phyloP scores from a whole-genome alignment of 202 grass and related monocot genomes.

The Zizania palustris region DNA sequence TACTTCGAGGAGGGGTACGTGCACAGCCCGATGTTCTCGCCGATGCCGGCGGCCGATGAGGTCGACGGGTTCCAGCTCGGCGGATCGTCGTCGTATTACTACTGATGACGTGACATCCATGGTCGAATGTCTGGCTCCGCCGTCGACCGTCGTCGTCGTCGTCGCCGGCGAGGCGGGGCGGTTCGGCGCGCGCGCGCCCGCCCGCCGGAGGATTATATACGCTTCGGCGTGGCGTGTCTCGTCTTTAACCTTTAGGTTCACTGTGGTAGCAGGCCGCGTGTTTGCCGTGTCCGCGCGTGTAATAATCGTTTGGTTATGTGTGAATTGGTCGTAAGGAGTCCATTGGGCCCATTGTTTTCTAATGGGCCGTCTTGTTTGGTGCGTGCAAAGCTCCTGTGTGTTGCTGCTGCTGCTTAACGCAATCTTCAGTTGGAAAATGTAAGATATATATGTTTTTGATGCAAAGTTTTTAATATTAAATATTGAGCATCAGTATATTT shows the following conservation, averaged over 20 bases:
- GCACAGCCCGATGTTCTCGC: slow-evolving; percentile 84
- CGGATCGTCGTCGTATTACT: slow-evolving; percentile 59
- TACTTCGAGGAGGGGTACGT: slow-evolving; percentile 94
- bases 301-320: background rate
- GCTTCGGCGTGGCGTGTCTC: slow-evolving; percentile 33
- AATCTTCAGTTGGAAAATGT: background rate
- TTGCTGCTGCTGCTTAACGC: slow-evolving; percentile 18
- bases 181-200: too few species aligned
- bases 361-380: background rate
- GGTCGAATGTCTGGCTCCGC: background rate
- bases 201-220: slow-evolving; percentile 29
- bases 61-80: slow-evolving; percentile 82
- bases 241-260: background rate
- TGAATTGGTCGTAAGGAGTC: background rate
- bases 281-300: background rate
- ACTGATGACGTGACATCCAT: slow-evolving; percentile 29
- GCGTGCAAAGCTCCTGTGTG: background rate
- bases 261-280: background rate
- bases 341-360: slow-evolving; percentile 21
- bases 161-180: background rate
- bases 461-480: too few species aligned
- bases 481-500: too few species aligned
- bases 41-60: slow-evolving; percentile 81
- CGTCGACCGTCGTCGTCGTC: background rate
- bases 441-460: too few species aligned